Base-by-base conservation (phyloP, 148 eudicot species). In the Hydrangea macrophylla region DNA sequence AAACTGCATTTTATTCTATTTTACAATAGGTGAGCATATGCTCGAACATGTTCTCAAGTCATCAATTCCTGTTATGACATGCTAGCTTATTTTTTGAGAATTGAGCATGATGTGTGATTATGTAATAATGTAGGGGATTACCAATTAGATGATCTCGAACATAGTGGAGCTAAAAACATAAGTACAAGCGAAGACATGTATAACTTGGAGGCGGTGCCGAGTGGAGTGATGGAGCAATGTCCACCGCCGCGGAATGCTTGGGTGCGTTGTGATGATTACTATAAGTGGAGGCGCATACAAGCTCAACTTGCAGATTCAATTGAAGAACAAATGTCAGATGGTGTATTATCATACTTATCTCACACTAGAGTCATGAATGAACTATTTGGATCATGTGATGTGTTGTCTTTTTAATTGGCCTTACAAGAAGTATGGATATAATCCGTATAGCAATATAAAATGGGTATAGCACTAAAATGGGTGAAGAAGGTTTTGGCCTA, bases 211-310 rank as follows among this genome's bases (percentile, higher is more conserved):
- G 65, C 58, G 59, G 51, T 58, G 32, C 71, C 79, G 32, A 71
- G 61, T 62, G 88, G 58, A 50, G 69, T 20, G 31, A 73, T 36
- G 37, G 59, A 76, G 44, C 85, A 75, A 66, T 75, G 33, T 57
- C 35, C 65, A 61, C 75, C 76, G 10, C 83, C 82, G 3, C 81
- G 83, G 60, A 78, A 73, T 72, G 99, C 99, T 27, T 94, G 99
- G 99, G 99, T 94, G 54, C 78, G 86, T 65, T 94, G 99, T 75
- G 99, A 94, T 60, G 91, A 84, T 70, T 94, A 97, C 78, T 68
- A 71, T 30, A 94, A 94, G 77, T 94, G 99, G 99, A 90, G 99
- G 70, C 87, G 99, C 62, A 94, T 94, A 75, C 76, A 88, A 30
- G 96, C 91, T 66, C 39, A 54, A 55, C 93, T 94, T 76, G 97